Conservation (phyloP, 2,329 filamentous ascomycete genomes). For the Verticillium isaacii region DNA sequence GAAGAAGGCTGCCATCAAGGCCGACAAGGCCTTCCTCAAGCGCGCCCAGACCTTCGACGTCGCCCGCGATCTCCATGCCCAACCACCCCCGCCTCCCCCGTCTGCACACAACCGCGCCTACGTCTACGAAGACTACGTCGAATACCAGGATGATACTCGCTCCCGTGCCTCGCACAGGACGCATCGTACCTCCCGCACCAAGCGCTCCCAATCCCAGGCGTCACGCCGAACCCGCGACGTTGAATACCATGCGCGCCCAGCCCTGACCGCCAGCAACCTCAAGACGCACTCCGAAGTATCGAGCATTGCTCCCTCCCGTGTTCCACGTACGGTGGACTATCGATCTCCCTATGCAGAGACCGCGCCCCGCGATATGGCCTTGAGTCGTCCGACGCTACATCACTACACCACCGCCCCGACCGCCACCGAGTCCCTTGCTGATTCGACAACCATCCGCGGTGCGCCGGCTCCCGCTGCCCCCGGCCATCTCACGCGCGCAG, state of each 20-base stretch:
- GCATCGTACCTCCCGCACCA: slow-evolving; percentile 29
- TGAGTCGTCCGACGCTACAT: slow-evolving; percentile 17
- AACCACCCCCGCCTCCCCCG: slow-evolving; percentile 12
- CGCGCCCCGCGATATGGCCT: slow-evolving; percentile 34
- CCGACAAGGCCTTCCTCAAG: slow-evolving; percentile 50
- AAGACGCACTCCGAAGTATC: slow-evolving; percentile 49
- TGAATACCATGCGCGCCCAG: slow-evolving; percentile 22
- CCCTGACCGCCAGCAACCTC: slow-evolving; percentile 49
- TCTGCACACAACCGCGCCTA: slow-evolving; percentile 14
- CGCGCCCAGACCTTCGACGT: slow-evolving; percentile 56
- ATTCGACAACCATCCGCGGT: background rate
- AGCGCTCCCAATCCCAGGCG: slow-evolving; percentile 22
- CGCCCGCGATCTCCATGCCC: slow-evolving; percentile 14
- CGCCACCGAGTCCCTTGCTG: slow-evolving; percentile 12
- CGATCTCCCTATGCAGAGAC: slow-evolving; percentile 38
- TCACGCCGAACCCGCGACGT: slow-evolving; percentile 5
- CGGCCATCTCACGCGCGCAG: background rate
- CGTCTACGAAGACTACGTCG: slow-evolving; percentile 26
- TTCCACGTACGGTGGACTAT: slow-evolving; percentile 30
- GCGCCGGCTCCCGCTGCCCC: slow-evolving; percentile 5
- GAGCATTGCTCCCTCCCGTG: slow-evolving; percentile 36
- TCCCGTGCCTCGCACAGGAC: slow-evolving; percentile 36
- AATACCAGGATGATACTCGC: slow-evolving; percentile 27
- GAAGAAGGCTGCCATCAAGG: slow-evolving; percentile 76
- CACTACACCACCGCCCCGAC: slow-evolving; percentile 19